phyloP scores from a whole-genome alignment of 208 protist genomes.

The Acanthamoeba healyi region DNA sequence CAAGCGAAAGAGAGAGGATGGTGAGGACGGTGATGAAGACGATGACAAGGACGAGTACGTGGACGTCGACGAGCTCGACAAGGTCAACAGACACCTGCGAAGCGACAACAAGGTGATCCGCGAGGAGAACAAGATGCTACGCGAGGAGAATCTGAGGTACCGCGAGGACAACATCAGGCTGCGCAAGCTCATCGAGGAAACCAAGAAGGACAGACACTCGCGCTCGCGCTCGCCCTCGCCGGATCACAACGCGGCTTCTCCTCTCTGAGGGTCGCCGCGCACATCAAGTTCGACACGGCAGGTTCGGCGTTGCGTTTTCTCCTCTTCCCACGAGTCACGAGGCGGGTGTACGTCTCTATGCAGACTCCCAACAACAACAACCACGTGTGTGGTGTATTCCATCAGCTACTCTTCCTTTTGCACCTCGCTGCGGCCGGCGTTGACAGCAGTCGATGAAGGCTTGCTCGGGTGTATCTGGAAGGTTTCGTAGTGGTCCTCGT shows the following conservation, averaged over 20 bases:
- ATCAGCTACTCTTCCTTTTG: slow-evolving; percentile 18
- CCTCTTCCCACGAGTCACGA: neutral
- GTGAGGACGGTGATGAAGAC: neutral
- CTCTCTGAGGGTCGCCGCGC: neutral
- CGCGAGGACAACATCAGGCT: slow-evolving; percentile 67
- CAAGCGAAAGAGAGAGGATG: slow-evolving; percentile 9
- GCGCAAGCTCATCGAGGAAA: slow-evolving; percentile 65
- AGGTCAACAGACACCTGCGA: slow-evolving; percentile 29
- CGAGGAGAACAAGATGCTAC: slow-evolving; percentile 68
- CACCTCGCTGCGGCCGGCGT: neutral
- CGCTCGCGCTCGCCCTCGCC: too few relatives aligned
- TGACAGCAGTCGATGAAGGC: neutral
- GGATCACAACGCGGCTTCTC: neutral
- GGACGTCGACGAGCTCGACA: slow-evolving; percentile 20
- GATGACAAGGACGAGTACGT: slow-evolving; percentile 21
- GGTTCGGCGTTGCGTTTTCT: neutral
- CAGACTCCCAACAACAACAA: too few relatives aligned
- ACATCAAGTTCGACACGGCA: neutral
- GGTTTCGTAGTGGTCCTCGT: neutral
- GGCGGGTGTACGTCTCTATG: neutral
- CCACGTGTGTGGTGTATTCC: neutral
- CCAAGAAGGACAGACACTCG: slow-evolving; percentile 49
- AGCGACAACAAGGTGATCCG: slow-evolving; percentile 43
- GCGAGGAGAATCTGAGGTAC: slow-evolving; percentile 58
- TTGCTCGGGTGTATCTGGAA: neutral